Percentiles rank a stretch among this genome's conserved stretches.
These are phyloP conservation scores for Scedosporium boydii DNA, from an alignment of 2,329 filamentous ascomycete species.

Conservation along the genomic window DNA sequence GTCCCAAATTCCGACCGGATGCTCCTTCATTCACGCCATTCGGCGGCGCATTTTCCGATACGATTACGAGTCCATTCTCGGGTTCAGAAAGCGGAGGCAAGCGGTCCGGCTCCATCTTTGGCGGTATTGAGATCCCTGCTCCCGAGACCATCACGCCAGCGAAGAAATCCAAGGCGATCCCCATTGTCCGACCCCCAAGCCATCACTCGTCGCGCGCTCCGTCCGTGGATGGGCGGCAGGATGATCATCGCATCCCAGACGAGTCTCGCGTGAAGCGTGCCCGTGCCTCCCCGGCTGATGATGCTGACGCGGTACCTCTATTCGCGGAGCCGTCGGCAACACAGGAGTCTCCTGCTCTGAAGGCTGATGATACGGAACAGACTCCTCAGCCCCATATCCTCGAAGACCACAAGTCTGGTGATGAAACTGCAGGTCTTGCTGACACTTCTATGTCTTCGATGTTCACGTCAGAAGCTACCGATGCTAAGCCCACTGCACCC, in stretches of 20 bases:
- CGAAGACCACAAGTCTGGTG: conserved; percentile 16
- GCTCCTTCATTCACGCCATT: conserved; percentile 68
- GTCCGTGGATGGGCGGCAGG: conserved; percentile 17
- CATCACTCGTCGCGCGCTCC: conserved; percentile 26
- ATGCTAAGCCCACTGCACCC: conserved; percentile 38
- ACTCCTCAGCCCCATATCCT: conserved; percentile 17
- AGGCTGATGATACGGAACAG: conserved; percentile 12
- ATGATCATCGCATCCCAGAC: conserved; percentile 52
- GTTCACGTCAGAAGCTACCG: conserved; percentile 40
- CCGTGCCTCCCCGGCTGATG: conserved; percentile 53
- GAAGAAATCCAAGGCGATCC: conserved; percentile 74
- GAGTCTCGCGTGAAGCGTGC: conserved; percentile 68
- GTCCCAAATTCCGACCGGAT: conserved; percentile 63
- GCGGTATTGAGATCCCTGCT: conserved; percentile 52
- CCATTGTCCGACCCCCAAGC: conserved; percentile 62
- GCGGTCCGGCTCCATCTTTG: conserved; percentile 52
- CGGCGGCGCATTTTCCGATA: conserved; percentile 30
- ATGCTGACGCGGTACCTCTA: conserved; percentile 57
- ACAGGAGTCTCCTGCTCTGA: neutral
- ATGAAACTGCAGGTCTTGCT: conserved; percentile 30
- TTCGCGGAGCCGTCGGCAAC: conserved; percentile 52
- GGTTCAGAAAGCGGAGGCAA: conserved; percentile 32
- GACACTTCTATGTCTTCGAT: conserved; percentile 47
- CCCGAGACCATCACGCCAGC: conserved; percentile 51
- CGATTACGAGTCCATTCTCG: conserved; percentile 36